Conservation (phyloP, 805 yeast genomes). For the Wickerhamiella cacticola region DNA sequence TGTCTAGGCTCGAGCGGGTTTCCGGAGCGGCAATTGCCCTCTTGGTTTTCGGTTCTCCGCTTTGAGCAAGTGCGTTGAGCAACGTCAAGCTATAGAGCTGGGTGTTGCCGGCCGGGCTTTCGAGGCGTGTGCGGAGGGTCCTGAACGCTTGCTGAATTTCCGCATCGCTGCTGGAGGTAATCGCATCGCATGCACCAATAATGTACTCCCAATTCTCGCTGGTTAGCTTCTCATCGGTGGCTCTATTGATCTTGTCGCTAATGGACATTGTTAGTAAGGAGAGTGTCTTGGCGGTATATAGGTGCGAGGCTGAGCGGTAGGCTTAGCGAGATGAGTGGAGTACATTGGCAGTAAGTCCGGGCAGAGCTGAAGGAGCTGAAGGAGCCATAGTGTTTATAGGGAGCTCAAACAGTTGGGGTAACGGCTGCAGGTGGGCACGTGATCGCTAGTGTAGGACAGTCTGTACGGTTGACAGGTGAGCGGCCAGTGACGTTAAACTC, state of each 20-base stretch:
- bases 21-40: slow-evolving; percentile 47
- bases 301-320: not conserved
- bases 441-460: too few species aligned
- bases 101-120: slow-evolving; percentile 48
- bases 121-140: slow-evolving; percentile 38
- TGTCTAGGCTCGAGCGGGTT: slow-evolving; percentile 39
- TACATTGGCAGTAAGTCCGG: too few species aligned
- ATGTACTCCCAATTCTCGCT: slow-evolving; percentile 59
- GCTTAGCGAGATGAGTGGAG: too few species aligned
- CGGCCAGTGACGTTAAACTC: too few species aligned
- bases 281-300: not conserved
- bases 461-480: too few species aligned
- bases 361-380: too few species aligned
- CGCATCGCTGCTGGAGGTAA: slow-evolving; percentile 44
- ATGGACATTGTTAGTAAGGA: slow-evolving; percentile 4
- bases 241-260: slow-evolving; percentile 30
- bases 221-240: slow-evolving; percentile 52
- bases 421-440: too few species aligned
- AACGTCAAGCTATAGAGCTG: slow-evolving; percentile 44
- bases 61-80: slow-evolving; percentile 54
- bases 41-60: slow-evolving; percentile 60
- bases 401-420: too few species aligned
- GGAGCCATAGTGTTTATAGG: too few species aligned
- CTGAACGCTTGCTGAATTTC: slow-evolving; percentile 38
- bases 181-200: slow-evolving; percentile 54